Evolutionary conservation across 2,329 filamentous ascomycete species (phyloP).

Genomic region (Beauveria caledonica): DNA sequence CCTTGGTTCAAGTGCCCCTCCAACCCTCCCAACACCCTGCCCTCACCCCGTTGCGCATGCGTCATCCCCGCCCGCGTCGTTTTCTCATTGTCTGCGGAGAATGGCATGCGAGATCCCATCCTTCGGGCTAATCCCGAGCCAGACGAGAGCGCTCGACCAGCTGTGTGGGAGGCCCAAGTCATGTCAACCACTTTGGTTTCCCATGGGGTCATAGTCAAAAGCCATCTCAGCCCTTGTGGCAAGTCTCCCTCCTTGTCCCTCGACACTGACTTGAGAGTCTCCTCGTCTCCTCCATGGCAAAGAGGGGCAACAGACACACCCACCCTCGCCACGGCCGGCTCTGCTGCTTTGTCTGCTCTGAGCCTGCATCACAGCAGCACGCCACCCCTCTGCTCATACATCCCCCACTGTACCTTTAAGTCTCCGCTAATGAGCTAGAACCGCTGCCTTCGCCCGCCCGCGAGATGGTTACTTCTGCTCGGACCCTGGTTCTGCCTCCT

Average conservation of each 20-base stretch:
- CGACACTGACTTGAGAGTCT: background rate
- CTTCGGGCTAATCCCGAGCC: background rate
- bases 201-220: background rate
- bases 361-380: background rate
- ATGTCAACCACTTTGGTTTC: background rate
- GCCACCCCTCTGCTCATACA: background rate
- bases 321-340: background rate
- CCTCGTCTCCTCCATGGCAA: background rate
- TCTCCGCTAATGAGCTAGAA: slow-evolving; percentile 1
- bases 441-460: background rate
- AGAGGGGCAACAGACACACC: background rate
- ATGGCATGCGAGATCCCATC: background rate
- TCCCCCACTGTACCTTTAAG: background rate
- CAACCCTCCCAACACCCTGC: background rate
- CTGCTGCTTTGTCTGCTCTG: background rate
- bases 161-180: background rate
- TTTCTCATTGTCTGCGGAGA: background rate
- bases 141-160: background rate
- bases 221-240: too few species aligned
- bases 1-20: background rate
- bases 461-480: slow-evolving; percentile 1
- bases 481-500: slow-evolving; percentile 1
- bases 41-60: slow-evolving; percentile 9
- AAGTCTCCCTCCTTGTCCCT: background rate
- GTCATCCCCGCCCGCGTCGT: background rate